These are phyloP conservation scores for Tricholoma furcatifolium DNA, from an alignment of 768 basidiomycete genomes.

Conservation along the genomic window DNA sequence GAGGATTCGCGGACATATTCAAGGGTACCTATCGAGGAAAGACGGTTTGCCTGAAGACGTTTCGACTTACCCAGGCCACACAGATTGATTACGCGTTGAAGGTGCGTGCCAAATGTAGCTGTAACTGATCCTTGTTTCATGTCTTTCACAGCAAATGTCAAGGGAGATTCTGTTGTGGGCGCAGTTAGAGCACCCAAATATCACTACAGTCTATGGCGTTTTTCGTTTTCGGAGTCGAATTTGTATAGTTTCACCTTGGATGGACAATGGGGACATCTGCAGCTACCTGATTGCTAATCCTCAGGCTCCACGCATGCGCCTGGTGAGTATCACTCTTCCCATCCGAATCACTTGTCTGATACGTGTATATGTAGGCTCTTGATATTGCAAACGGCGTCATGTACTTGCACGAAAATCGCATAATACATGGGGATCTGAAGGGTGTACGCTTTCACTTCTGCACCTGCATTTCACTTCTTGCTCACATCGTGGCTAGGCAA, in stretches of 20 bases:
- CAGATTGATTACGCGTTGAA: background rate
- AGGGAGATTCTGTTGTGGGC: background rate
- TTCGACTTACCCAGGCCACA: background rate
- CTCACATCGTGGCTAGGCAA: conserved; percentile 13
- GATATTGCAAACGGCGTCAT: conserved; percentile 29
- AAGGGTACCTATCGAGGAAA: background rate
- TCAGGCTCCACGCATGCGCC: background rate
- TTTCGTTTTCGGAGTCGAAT: background rate
- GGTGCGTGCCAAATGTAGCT: background rate
- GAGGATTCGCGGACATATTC: conserved; percentile 1
- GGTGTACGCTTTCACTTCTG: conserved; percentile 25
- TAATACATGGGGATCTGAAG: conserved; percentile 46
- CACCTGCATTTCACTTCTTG: no score
- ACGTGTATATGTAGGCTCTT: conserved; percentile 16
- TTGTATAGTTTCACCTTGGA: background rate
- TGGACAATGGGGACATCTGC: background rate
- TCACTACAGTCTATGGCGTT: background rate
- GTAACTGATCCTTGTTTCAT: background rate
- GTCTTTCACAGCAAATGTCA: background rate
- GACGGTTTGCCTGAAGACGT: background rate
- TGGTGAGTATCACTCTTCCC: background rate
- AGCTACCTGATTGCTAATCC: background rate
- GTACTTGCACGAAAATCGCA: conserved; percentile 29
- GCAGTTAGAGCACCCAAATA: background rate
- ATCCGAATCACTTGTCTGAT: background rate